A percentile compares a stretch with the other conserved stretches of the same genome.
These are phyloP conservation scores for Colletotrichum zoysiae DNA, from an alignment of 2,329 filamentous ascomycete genomes.

Conservation along the genomic window DNA sequence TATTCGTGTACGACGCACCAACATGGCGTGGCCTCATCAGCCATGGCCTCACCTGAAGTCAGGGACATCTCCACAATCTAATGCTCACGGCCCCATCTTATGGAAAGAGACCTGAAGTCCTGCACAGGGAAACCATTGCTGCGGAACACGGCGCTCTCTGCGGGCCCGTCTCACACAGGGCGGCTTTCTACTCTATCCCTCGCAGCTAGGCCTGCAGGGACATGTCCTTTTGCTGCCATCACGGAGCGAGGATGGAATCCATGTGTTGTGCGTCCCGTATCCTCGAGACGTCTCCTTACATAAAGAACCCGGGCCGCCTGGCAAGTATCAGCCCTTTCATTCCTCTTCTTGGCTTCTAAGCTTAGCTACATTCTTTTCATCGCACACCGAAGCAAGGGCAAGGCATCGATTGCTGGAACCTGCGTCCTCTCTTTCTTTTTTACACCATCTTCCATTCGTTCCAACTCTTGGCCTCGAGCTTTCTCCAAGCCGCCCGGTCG, in stretches of 20 bases:
- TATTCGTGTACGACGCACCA: conserved; percentile 1
- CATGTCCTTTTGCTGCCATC: conserved; percentile 11
- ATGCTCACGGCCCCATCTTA: conserved; percentile 20
- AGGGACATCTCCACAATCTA: conserved; percentile 38
- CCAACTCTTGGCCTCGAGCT: conserved; percentile 23
- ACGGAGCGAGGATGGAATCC: conserved; percentile 24
- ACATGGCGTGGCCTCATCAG: conserved; percentile 29
- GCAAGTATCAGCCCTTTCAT: not conserved
- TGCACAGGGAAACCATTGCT: conserved; percentile 31
- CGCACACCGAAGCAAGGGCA: conserved; percentile 38
- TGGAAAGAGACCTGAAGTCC: not conserved
- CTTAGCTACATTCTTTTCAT: conserved; percentile 37
- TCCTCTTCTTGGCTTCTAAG: conserved; percentile 23
- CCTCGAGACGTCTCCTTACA: conserved; percentile 14
- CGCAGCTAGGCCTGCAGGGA: conserved; percentile 38
- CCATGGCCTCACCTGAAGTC: conserved; percentile 40
- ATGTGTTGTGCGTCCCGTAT: conserved; percentile 24
- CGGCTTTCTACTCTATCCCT: conserved; percentile 38
- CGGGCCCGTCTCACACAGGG: conserved; percentile 20
- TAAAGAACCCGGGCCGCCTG: conserved; percentile 26
- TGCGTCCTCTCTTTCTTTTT: conserved; percentile 41
- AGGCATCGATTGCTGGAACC: conserved; percentile 41
- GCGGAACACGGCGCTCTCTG: conserved; percentile 23
- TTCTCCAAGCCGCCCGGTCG: conserved; percentile 38
- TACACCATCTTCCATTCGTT: conserved; percentile 31